Evolutionary conservation across 352 stramenopile genomes (phyloP).

Genomic region (Saprolegnia parasitica): DNA sequence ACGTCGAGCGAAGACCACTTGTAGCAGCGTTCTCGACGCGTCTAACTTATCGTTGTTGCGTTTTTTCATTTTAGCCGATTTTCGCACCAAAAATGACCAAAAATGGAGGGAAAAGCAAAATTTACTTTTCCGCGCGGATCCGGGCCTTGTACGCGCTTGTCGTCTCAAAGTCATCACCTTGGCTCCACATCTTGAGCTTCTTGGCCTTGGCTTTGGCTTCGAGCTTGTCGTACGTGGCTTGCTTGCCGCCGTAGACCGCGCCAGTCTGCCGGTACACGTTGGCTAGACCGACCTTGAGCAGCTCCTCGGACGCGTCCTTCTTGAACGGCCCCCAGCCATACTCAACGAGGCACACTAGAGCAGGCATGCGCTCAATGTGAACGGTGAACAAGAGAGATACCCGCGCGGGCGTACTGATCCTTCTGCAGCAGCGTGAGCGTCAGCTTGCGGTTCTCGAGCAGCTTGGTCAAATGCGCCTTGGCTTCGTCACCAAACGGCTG

Average conservation of each 20-base stretch:
- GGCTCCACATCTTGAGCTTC: conserved; percentile 69
- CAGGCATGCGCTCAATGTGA: neutral
- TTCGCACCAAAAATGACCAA: too few relatives aligned
- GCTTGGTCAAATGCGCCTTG: conserved; percentile 57
- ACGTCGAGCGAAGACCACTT: conserved; percentile 83
- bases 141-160: conserved; percentile 75
- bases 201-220: conserved; percentile 57
- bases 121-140: conserved; percentile 41
- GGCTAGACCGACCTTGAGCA: conserved; percentile 68
- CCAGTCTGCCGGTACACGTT: conserved; percentile 71
- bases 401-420: conserved; percentile 64
- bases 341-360: conserved; percentile 69
- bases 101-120: neutral
- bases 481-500: conserved; percentile 75
- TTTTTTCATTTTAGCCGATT: neutral
- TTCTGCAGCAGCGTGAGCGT: conserved; percentile 75
- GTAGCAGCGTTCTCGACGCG: conserved; percentile 8
- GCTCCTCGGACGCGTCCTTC: conserved; percentile 70
- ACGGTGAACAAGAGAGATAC: neutral
- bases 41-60: too few relatives aligned
- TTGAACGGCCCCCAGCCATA: conserved; percentile 75
- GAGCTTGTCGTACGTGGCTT: conserved; percentile 56
- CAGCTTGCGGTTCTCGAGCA: conserved; percentile 47
- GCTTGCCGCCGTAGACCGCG: conserved; percentile 70
- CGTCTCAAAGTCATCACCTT: conserved; percentile 65